Percentiles rank a stretch among this genome's conserved stretches.
These are phyloP conservation scores for Cryphonectria carpinicola DNA, from an alignment of 2,329 filamentous ascomycete species.

Conservation along the genomic window DNA sequence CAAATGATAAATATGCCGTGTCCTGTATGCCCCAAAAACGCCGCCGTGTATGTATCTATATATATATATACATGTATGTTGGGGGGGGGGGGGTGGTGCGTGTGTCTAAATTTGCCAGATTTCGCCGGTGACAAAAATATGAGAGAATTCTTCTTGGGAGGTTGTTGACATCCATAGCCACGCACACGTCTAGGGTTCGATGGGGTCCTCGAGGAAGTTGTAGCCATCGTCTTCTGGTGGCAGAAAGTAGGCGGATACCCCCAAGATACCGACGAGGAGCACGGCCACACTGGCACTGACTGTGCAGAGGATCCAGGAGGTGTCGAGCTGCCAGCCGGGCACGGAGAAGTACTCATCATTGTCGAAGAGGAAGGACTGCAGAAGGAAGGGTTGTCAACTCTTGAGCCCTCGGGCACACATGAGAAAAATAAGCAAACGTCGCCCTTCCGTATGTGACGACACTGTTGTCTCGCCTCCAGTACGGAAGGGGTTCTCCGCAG, in stretches of 20 bases:
- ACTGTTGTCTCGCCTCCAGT: constrained; percentile 9
- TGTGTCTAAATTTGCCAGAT: constrained; percentile 11
- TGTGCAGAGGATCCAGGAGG: constrained; percentile 74
- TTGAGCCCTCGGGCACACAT: not conserved
- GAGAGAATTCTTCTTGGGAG: not conserved
- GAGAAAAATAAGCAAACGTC: not conserved
- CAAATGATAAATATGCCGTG: constrained; percentile 22
- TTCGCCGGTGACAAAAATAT: not conserved
- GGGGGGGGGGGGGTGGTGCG: too few relatives aligned
- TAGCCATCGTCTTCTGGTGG: constrained; percentile 80
- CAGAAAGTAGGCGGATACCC: constrained; percentile 69
- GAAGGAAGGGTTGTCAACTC: not conserved
- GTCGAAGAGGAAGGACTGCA: constrained; percentile 79
- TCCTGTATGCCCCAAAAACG: constrained; percentile 28
- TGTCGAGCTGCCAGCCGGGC: constrained; percentile 78
- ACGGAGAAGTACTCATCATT: constrained; percentile 81
- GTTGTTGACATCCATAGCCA: not conserved
- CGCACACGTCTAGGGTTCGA: constrained; percentile 45
- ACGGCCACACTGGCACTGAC: constrained; percentile 58
- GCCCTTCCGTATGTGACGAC: constrained; percentile 15
- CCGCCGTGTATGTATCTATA: constrained; percentile 22
- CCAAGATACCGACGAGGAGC: constrained; percentile 60
- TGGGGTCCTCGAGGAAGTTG: constrained; percentile 63
- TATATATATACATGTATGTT: not conserved
- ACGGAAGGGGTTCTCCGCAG: constrained; percentile 3